Evolutionary conservation across 164 flowering plant genomes (phyloP), one percentile per base, ranked within the genome.

Genomic region (Kingdonia uniflora): DNA sequence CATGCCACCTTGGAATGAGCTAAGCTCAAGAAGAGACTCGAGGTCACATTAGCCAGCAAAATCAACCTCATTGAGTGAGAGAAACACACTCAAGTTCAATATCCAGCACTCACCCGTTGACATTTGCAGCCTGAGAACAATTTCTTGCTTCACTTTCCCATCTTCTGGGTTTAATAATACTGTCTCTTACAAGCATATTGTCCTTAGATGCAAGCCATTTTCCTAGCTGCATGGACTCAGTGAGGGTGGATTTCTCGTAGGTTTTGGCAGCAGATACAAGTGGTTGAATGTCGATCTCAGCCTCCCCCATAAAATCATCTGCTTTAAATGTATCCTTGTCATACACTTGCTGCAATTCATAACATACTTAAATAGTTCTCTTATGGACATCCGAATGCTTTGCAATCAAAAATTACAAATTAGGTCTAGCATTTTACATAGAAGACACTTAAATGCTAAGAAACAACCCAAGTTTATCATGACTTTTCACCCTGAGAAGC

Each of bases 231-330:
- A 62, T 71, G 19, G 81, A 17, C 60, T 78, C 80, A 0, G 45
- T 49, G 37, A 61, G 57, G 13, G 65, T 55, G 0, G 84, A 74
- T 5, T 41, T 72, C 63, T 83, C 95, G 17, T 69, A 68, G 14
- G 84, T 95, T 69, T 66, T 80, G 29, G 96, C 95, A 46, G 95
- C 92, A 14, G 73, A 33, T 17, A 87, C 71, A 40, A 91, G 62
- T 2, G 96, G 96, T 51, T 77, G 80, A 42, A 91, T 91, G 67
- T 91, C 95, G 1, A 91, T 87, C 71, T 87, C 95, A 0, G 86
- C 95, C 42, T 91, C 87, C n/a, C n/a, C n/a, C n/a, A n/a, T n/a
- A n/a, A n/a, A n/a, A n/a, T n/a, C n/a, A n/a, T n/a, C n/a, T n/a
- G n/a, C n/a, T n/a, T n/a, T n/a, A n/a, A n/a, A n/a, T n/a, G n/a